A percentile compares a stretch with the other conserved stretches of the same genome.
These are phyloP conservation scores for Arthrobotrys sinensis DNA, from an alignment of 2,329 filamentous ascomycete species.

Conservation along the genomic window DNA sequence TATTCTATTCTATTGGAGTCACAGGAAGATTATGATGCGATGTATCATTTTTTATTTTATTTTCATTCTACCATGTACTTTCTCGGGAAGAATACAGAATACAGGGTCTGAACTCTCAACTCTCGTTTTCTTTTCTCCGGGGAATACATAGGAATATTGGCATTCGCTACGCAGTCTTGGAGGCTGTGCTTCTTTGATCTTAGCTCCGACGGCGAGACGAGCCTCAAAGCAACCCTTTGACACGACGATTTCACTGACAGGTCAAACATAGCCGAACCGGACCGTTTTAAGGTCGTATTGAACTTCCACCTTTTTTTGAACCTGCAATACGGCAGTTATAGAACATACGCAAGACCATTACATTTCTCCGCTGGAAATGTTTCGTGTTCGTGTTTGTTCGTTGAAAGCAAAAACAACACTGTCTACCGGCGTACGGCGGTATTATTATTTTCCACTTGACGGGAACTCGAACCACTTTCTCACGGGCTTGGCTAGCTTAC, in stretches of 20 bases:
- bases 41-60: neutral
- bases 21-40: slow-evolving; percentile 7
- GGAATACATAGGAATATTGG: slow-evolving; percentile 7
- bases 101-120: neutral
- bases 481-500: neutral
- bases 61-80: neutral
- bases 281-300: slow-evolving; percentile 34
- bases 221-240: slow-evolving; percentile 23
- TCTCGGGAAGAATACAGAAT: neutral
- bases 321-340: slow-evolving; percentile 8
- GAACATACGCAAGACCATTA: neutral
- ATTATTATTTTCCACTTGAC: slow-evolving; percentile 11
- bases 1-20: neutral
- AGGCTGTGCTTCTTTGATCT: slow-evolving; percentile 30
- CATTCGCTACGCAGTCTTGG: slow-evolving; percentile 20
- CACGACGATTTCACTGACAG: slow-evolving; percentile 15
- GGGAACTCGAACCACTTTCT: neutral
- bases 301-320: slow-evolving; percentile 15
- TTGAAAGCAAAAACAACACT: slow-evolving; percentile 3
- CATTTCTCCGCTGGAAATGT: slow-evolving; percentile 1
- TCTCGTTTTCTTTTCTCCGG: neutral
- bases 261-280: slow-evolving; percentile 48
- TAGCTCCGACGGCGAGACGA: slow-evolving; percentile 15
- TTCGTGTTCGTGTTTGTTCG: slow-evolving; percentile 9
- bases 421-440: slow-evolving; percentile 1